Evolutionary conservation across 352 stramenopile genomes (phyloP).

Genomic region (Globisporangium recalcitrans): DNA sequence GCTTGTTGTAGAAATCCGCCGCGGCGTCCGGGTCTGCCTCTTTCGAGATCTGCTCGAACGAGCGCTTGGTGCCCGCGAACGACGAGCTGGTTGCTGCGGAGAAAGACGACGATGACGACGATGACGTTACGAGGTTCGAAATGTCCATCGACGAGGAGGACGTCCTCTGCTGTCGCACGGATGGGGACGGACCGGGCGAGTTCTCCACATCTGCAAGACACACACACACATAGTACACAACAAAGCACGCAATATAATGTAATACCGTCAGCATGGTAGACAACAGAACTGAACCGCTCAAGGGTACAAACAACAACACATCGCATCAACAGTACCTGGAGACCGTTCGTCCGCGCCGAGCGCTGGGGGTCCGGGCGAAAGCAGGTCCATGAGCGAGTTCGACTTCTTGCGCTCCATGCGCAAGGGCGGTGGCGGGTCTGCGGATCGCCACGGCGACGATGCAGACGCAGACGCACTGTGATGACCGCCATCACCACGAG

Average conservation of each 20-base stretch:
- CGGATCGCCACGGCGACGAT: slow-evolving; percentile 6
- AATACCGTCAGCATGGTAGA: no score
- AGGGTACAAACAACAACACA: no score
- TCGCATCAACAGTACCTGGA: slow-evolving; percentile 26
- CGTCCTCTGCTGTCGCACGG: slow-evolving; percentile 11
- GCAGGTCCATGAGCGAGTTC: slow-evolving; percentile 73
- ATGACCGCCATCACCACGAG: neutral
- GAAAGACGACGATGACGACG: slow-evolving; percentile 10
- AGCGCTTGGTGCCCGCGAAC: slow-evolving; percentile 30
- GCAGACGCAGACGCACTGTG: neutral
- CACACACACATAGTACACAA: slow-evolving; percentile 3
- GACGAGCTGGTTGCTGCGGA: slow-evolving; percentile 2
- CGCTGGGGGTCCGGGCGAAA: slow-evolving; percentile 52
- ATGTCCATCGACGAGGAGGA: slow-evolving; percentile 43
- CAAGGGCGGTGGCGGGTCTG: slow-evolving; percentile 13
- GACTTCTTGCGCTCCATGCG: slow-evolving; percentile 51
- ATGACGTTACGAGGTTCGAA: slow-evolving; percentile 43
- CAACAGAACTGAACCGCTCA: no score
- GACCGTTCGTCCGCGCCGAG: slow-evolving; percentile 26
- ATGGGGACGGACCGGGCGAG: slow-evolving; percentile 13
- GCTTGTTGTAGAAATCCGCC: slow-evolving; percentile 82
- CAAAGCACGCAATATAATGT: neutral
- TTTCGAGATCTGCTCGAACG: slow-evolving; percentile 51
- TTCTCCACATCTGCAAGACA: slow-evolving; percentile 13
- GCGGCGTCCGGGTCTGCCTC: slow-evolving; percentile 58